Evolutionary conservation across 208 protist genomes (phyloP).

Genomic region (Trypanosoma platydactyli): DNA sequence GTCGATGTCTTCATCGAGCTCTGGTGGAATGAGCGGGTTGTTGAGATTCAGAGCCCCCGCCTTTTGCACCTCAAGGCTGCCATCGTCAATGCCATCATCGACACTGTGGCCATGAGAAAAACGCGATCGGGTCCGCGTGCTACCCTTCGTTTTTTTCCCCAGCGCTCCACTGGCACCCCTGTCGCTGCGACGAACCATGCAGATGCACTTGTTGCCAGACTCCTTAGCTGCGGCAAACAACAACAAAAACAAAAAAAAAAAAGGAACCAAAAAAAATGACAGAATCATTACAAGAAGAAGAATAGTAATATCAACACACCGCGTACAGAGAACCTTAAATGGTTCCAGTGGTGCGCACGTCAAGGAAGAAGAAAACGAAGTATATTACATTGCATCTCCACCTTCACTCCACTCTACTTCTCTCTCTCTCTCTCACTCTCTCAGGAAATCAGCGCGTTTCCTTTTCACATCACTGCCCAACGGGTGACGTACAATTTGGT

Average conservation of each 20-base stretch:
- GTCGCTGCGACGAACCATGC: slow-evolving; percentile 20
- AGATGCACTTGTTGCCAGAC: neutral
- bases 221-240: neutral
- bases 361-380: no score
- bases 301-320: slow-evolving; percentile 12
- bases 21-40: slow-evolving; percentile 82
- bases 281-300: slow-evolving; percentile 3
- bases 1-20: slow-evolving; percentile 90
- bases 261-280: slow-evolving; percentile 10
- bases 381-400: no score
- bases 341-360: no score
- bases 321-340: no score
- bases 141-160: neutral
- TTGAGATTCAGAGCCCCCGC: slow-evolving; percentile 68
- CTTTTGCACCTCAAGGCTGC: slow-evolving; percentile 44
- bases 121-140: neutral
- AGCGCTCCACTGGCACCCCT: slow-evolving; percentile 6
- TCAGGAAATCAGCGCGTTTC: no score
- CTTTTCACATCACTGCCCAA: no score
- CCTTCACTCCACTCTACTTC: no score
- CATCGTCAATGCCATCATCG: slow-evolving; percentile 23
- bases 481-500: no score
- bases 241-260: neutral
- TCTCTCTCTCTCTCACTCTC: no score
- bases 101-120: neutral